These are phyloP conservation scores for Platanthera zijinensis DNA, from an alignment of 106 monocot genomes.

Conservation along the genomic window DNA sequence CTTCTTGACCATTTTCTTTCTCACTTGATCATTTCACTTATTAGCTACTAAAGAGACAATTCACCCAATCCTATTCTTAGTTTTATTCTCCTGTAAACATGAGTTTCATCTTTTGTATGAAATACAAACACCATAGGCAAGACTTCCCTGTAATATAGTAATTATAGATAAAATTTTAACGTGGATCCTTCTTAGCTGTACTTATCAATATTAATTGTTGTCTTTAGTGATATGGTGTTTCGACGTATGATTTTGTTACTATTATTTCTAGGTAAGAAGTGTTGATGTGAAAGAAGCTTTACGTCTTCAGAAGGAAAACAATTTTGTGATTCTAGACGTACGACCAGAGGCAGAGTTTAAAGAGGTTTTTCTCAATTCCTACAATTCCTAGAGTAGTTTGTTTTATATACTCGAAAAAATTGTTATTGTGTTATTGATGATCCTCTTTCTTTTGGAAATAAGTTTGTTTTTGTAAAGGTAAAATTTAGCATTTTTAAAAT, in stretches of 20 bases:
- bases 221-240: background rate
- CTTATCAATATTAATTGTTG: background rate
- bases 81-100: background rate
- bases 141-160: background rate
- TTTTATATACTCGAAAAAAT: background rate
- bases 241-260: background rate
- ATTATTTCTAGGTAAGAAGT: conserved; percentile 59
- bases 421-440: background rate
- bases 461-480: too few relatives aligned
- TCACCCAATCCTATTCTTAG: background rate
- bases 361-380: conserved; percentile 42
- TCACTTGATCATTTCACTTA: background rate
- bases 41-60: background rate
- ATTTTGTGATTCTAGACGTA: conserved; percentile 89
- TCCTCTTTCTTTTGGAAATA: background rate
- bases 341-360: conserved; percentile 88
- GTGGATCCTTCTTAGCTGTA: background rate
- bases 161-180: background rate
- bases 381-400: background rate
- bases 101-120: background rate
- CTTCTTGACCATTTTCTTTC: background rate
- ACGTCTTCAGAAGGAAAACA: conserved; percentile 89
- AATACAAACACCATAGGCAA: background rate
- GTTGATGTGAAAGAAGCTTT: conserved; percentile 92
- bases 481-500: too few relatives aligned